Conservation (phyloP, 2,329 filamentous ascomycete species). For the Cordyceps cateniannulata region DNA sequence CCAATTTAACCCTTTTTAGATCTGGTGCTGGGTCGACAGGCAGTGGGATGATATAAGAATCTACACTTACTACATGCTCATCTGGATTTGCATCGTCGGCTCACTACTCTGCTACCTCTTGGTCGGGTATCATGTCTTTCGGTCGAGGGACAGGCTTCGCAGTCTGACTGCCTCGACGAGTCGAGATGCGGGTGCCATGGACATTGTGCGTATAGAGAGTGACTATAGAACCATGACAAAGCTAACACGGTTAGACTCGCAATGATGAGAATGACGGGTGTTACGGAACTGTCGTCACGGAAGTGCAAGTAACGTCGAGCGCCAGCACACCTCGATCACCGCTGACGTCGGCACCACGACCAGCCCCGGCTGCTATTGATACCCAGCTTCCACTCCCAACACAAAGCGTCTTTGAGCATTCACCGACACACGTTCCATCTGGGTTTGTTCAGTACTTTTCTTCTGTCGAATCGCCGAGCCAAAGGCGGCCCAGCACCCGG, state of each 20-base stretch:
- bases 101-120: slow-evolving; percentile 49
- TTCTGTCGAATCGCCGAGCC: slow-evolving; percentile 23
- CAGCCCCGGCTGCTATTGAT: neutral
- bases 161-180: slow-evolving; percentile 40
- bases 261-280: slow-evolving; percentile 26
- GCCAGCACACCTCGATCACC: neutral
- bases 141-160: slow-evolving; percentile 46
- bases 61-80: slow-evolving; percentile 55
- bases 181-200: slow-evolving; percentile 21
- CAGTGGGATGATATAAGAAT: slow-evolving; percentile 51
- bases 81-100: slow-evolving; percentile 52
- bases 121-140: slow-evolving; percentile 55
- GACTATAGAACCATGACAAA: neutral
- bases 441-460: slow-evolving; percentile 27
- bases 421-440: slow-evolving; percentile 14
- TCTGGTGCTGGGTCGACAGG: slow-evolving; percentile 56
- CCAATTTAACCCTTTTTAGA: slow-evolving; percentile 27
- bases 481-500: neutral
- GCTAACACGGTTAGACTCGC: neutral
- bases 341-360: neutral
- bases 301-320: slow-evolving; percentile 31
- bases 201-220: slow-evolving; percentile 26
- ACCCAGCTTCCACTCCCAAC: neutral
- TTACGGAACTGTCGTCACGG: slow-evolving; percentile 47
- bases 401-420: slow-evolving; percentile 3